These are phyloP conservation scores for Fusarium duplospermum DNA, from an alignment of 2,329 filamentous ascomycete genomes.

Conservation along the genomic window DNA sequence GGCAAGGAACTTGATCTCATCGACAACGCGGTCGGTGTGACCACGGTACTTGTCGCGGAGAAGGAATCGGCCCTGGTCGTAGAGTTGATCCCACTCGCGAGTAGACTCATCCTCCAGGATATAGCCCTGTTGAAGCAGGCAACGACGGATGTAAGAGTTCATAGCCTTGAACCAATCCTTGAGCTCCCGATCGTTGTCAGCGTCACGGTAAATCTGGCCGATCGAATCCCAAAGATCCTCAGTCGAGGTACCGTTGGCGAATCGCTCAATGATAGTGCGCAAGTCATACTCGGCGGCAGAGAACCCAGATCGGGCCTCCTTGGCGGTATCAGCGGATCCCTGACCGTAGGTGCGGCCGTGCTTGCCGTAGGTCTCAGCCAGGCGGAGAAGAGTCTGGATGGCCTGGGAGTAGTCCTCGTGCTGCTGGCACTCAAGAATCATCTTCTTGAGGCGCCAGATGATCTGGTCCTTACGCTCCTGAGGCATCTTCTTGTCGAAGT, in stretches of 20 bases:
- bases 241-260: constrained; percentile 92
- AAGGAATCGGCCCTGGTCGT: constrained; percentile 87
- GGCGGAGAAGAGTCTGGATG: constrained; percentile 84
- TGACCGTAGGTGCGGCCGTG: constrained; percentile 76
- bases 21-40: constrained; percentile 86
- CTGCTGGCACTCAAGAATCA: constrained; percentile 95
- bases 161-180: constrained; percentile 88
- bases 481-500: constrained; percentile 88
- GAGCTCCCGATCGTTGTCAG: constrained; percentile 87
- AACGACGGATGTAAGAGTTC: constrained; percentile 82
- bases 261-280: constrained; percentile 90
- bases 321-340: constrained; percentile 74
- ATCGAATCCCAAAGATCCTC: constrained; percentile 89
- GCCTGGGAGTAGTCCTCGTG: constrained; percentile 94
- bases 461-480: constrained; percentile 92
- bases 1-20: constrained; percentile 90
- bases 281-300: constrained; percentile 79
- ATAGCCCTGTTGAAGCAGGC: constrained; percentile 89
- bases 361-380: constrained; percentile 86
- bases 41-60: constrained; percentile 88
- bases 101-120: constrained; percentile 85
- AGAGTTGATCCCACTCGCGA: constrained; percentile 84
- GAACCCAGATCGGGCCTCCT: constrained; percentile 78
- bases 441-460: constrained; percentile 94
- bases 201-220: constrained; percentile 86